Percentiles rank a stretch among this genome's conserved stretches.
Conservation (phyloP, 352 stramenopile genomes). For the Thalassiosira mediterranea region DNA sequence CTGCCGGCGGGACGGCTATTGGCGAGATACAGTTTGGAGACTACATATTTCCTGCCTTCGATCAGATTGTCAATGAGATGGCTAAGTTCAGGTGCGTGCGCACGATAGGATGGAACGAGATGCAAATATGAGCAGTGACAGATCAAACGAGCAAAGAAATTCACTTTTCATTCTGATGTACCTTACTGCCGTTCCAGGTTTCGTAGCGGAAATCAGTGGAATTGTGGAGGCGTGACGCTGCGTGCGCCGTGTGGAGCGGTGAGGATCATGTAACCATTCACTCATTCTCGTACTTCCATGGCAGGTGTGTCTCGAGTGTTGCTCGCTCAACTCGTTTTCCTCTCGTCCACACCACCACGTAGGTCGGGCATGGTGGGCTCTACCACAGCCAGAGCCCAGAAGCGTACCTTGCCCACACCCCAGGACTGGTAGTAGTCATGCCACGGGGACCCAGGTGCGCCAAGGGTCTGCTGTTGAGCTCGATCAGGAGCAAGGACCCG, state of each 20-base stretch:
- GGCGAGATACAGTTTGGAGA: constrained; percentile 97
- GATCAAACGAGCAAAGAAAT: too few relatives aligned
- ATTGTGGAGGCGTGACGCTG: constrained; percentile 96
- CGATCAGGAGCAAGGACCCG: constrained; percentile 95
- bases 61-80: constrained; percentile 96
- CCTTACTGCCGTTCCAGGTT: too few relatives aligned
- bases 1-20: constrained; percentile 94
- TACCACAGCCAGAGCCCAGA: constrained; percentile 91
- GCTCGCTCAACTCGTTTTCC: too few relatives aligned
- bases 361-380: constrained; percentile 73
- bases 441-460: constrained; percentile 91
- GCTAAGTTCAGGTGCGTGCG: constrained; percentile 98
- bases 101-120: too few relatives aligned
- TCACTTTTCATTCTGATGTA: too few relatives aligned
- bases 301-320: too few relatives aligned
- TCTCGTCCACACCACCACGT: too few relatives aligned
- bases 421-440: constrained; percentile 97
- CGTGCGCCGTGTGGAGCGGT: constrained; percentile 93
- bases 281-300: too few relatives aligned
- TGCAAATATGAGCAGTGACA: too few relatives aligned
- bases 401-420: constrained; percentile 96
- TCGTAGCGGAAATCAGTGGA: constrained; percentile 96
- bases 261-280: too few relatives aligned
- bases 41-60: constrained; percentile 93
- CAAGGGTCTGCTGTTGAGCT: constrained; percentile 95